A percentile compares a stretch with the other conserved stretches of the same genome.
phyloP scores from a whole-genome alignment of 2,329 filamentous ascomycete genomes.

The Myrmaecium sp. region DNA sequence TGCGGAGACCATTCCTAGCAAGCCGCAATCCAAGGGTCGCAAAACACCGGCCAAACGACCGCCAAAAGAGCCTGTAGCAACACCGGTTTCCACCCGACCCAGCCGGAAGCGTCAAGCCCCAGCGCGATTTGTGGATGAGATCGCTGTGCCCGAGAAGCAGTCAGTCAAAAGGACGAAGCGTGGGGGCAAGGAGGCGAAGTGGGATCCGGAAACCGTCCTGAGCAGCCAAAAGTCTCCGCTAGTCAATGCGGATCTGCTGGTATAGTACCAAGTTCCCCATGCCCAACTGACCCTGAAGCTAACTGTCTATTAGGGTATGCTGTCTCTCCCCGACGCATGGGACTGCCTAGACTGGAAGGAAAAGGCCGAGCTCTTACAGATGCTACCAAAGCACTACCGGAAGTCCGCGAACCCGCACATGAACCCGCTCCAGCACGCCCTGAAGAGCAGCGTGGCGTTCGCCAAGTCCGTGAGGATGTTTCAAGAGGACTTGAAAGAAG shows the following conservation, averaged over 20 bases:
- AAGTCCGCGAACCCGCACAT: not conserved
- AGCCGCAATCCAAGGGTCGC: too few relatives aligned
- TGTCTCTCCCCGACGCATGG: not conserved
- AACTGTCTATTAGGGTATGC: not conserved
- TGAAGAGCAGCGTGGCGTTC: slow-evolving; percentile 26
- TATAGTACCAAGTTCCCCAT: not conserved
- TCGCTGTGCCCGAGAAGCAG: too few relatives aligned
- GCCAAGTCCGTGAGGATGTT: slow-evolving; percentile 37
- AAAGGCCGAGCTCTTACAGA: not conserved
- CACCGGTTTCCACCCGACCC: too few relatives aligned
- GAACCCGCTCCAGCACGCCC: slow-evolving; percentile 8
- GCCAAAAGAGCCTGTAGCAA: too few relatives aligned
- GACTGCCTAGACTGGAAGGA: not conserved
- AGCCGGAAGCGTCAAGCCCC: too few relatives aligned
- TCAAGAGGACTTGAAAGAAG: slow-evolving; percentile 36
- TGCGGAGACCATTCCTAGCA: too few relatives aligned
- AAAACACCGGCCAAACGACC: too few relatives aligned
- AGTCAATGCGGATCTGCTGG: slow-evolving; percentile 1
- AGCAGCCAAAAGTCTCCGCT: too few relatives aligned
- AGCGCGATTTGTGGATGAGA: too few relatives aligned
- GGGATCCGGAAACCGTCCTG: too few relatives aligned
- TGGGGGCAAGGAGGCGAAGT: too few relatives aligned
- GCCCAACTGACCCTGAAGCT: not conserved
- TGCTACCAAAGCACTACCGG: not conserved
- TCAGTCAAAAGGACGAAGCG: too few relatives aligned